These are phyloP conservation scores for Mucor racemosus DNA, from an alignment of 371 early-diverging fungal genomes.

Conservation along the genomic window DNA sequence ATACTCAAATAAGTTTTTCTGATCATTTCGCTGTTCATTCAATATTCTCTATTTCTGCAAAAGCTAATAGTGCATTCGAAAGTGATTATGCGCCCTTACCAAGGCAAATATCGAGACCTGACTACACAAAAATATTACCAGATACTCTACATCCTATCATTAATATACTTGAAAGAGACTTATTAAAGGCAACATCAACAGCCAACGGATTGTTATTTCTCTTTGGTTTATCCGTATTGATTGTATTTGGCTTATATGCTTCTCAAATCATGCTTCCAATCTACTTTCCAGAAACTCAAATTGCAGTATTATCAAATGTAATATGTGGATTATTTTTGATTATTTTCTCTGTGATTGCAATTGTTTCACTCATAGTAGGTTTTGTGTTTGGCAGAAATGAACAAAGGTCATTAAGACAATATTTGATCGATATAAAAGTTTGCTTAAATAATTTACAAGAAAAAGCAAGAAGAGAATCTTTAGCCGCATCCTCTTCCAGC, in stretches of 20 bases:
- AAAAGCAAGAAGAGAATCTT: neutral
- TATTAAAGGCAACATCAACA: slow-evolving; percentile 8
- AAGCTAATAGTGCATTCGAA: neutral
- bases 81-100: slow-evolving; percentile 6
- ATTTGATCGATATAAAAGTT: slow-evolving; percentile 30
- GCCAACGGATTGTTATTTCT: slow-evolving; percentile 21
- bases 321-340: slow-evolving; percentile 19
- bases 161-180: slow-evolving; percentile 23
- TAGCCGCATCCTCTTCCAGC: neutral
- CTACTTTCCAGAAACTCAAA: neutral
- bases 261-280: slow-evolving; percentile 20
- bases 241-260: slow-evolving; percentile 23
- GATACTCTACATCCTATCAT: slow-evolving; percentile 24
- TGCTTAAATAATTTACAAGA: neutral
- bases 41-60: slow-evolving; percentile 31
- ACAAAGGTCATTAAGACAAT: slow-evolving; percentile 37
- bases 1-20: slow-evolving; percentile 48
- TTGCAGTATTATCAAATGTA: neutral
- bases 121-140: slow-evolving; percentile 19
- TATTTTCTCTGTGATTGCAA: slow-evolving; percentile 18
- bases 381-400: slow-evolving; percentile 51
- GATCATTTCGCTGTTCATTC: slow-evolving; percentile 68
- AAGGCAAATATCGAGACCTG: slow-evolving; percentile 23
- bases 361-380: slow-evolving; percentile 43
- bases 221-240: slow-evolving; percentile 17